Percentiles rank a stretch among this genome's conserved stretches.
These are phyloP conservation scores for Fusarium pilosicola DNA, from an alignment of 2,329 filamentous ascomycete species.

Conservation along the genomic window DNA sequence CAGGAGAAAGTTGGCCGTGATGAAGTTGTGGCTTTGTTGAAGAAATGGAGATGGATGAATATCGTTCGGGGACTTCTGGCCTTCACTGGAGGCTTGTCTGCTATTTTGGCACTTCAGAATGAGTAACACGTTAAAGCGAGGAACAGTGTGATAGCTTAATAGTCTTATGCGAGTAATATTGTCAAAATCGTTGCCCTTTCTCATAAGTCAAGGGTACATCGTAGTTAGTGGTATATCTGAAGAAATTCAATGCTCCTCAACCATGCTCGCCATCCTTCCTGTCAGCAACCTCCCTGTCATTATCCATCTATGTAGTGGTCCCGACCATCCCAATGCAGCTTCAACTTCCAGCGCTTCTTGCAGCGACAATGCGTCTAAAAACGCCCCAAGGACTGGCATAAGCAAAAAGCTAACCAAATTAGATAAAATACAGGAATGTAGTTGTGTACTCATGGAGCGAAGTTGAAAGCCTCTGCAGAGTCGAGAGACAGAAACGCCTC, in stretches of 20 bases:
- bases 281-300: neutral
- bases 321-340: neutral
- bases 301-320: neutral
- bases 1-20: slow-evolving; percentile 22
- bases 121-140: neutral
- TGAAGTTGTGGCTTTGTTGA: slow-evolving; percentile 22
- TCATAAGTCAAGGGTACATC: neutral
- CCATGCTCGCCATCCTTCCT: neutral
- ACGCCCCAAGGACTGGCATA: neutral
- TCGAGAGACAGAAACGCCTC: slow-evolving; percentile 48
- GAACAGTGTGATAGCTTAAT: neutral
- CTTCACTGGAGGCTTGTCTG: slow-evolving; percentile 24
- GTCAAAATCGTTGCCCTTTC: neutral
- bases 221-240: slow-evolving; percentile 8
- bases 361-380: neutral
- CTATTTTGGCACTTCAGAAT: slow-evolving; percentile 20
- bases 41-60: slow-evolving; percentile 36
- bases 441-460: slow-evolving; percentile 23
- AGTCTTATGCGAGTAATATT: neutral
- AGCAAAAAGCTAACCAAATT: neutral
- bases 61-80: slow-evolving; percentile 29
- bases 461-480: slow-evolving; percentile 41
- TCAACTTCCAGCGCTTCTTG: neutral
- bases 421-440: neutral
- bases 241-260: neutral